Evolutionary conservation across 2,329 filamentous ascomycete species (phyloP), one percentile per base, ranked within the genome.

Genomic region (Cercospora beticola): DNA sequence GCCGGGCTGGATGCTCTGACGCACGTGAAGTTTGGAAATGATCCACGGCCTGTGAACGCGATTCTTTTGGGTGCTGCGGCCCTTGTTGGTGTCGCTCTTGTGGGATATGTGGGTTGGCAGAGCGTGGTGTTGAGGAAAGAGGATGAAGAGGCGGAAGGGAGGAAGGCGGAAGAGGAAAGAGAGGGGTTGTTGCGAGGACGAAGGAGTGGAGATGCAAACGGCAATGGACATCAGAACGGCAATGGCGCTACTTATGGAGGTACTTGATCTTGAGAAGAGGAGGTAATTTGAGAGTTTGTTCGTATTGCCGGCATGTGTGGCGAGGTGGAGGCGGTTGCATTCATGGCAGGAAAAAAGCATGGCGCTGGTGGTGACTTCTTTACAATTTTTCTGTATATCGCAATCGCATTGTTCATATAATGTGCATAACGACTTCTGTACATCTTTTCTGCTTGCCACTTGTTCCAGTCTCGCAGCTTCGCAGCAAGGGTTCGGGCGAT

Each of bases 41-140:
- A 96, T 77, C 93, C 93, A 0, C 82, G 92, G 0, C 92, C 92
- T 0, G 89, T 96, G 12, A 95, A 97, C 77, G 62, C 91, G 2
- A 83, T 90, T 0, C 79, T 97, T 21, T 80, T 94, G 59, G 76
- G 80, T 0, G 66, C 87, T 0, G 92, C 90, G 0, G 77, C 91
- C 8, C 76, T 86, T 0, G 84, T 94, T 1, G 93, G 94, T 0
- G 68, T 85, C 1, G 81, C 81, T 6, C 82, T 97, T 7, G 89
- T 94, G 10, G 79, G 77, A 0, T 97, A 87, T 78, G 92, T 96
- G 0, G 82, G 79, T 71, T 79, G 79, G 67, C 83, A 84, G 76
- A 86, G 83, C 30, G 75, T 79, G 62, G 80, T 76, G 31, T 81
- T 86, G 33, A 76, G 77, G 67, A 76, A 82, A 43, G 77, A 81